Conservation (phyloP, 345 rosid genomes). For the Acer campestre region DNA sequence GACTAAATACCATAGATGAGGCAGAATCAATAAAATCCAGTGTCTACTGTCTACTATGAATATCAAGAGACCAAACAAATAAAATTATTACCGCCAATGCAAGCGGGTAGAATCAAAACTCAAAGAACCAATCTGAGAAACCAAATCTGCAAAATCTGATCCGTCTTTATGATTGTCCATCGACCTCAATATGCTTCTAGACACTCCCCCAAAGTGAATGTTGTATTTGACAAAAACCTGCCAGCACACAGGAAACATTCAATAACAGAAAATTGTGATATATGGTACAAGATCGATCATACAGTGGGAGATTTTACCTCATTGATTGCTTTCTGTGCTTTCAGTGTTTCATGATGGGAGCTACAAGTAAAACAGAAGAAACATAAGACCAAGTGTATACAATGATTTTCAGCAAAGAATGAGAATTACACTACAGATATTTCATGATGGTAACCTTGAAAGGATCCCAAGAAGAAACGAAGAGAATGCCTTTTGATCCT, state of each 20-base stretch:
- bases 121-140: conserved; percentile 85
- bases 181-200: conserved; percentile 72
- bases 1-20: conserved; percentile 2
- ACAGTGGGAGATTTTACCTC: conserved; percentile 58
- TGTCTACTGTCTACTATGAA: conserved; percentile 3
- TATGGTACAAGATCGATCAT: conserved; percentile 9
- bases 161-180: conserved; percentile 61
- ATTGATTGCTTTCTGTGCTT: conserved; percentile 90
- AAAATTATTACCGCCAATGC: conserved; percentile 87
- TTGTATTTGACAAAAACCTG: conserved; percentile 99
- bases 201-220: conserved; percentile 87
- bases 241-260: conserved; percentile 24
- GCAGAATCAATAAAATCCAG: conserved; percentile 15
- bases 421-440: neutral
- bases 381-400: neutral
- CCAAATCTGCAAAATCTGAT: conserved; percentile 69
- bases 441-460: conserved; percentile 60
- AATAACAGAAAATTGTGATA: conserved; percentile 17
- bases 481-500: conserved; percentile 86
- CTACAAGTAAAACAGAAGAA: conserved; percentile 43
- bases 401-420: conserved; percentile 5
- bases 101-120: conserved; percentile 86
- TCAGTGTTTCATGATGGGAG: conserved; percentile 93
- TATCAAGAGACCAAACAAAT: conserved; percentile 20
- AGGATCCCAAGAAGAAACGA: conserved; percentile 85